A percentile compares a stretch with the other conserved stretches of the same genome.
Conservation (phyloP, 202 grass and related monocot species). For the Schoenoplectus tabernaemontani region DNA sequence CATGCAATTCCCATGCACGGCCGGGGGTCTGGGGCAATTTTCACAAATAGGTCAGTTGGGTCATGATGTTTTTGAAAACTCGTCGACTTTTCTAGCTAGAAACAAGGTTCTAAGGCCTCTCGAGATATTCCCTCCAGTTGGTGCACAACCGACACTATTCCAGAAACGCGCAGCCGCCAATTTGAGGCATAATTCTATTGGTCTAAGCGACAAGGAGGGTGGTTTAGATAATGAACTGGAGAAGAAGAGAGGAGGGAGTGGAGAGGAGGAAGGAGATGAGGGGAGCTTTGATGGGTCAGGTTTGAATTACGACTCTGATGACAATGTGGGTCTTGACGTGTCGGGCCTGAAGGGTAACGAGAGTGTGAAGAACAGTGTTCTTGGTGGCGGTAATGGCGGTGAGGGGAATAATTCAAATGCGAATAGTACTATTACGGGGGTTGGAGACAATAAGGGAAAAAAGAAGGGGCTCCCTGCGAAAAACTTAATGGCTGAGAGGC, state of each 20-base stretch:
- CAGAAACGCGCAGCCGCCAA: slow-evolving; percentile 61
- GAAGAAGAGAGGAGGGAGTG: slow-evolving; percentile 40
- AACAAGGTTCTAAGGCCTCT: slow-evolving; percentile 79
- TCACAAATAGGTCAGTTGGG: slow-evolving; percentile 18
- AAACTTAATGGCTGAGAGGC: slow-evolving; percentile 95
- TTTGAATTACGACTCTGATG: slow-evolving; percentile 71
- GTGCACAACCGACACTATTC: slow-evolving; percentile 80
- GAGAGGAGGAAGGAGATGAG: slow-evolving; percentile 46
- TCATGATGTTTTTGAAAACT: slow-evolving; percentile 34
- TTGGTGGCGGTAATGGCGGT: slow-evolving; percentile 26
- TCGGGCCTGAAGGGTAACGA: slow-evolving; percentile 40
- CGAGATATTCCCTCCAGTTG: slow-evolving; percentile 64
- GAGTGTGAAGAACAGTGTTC: slow-evolving; percentile 35
- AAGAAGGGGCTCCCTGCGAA: slow-evolving; percentile 90
- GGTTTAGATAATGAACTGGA: slow-evolving; percentile 40
- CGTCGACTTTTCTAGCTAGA: slow-evolving; percentile 35
- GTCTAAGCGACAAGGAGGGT: not conserved
- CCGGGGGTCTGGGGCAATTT: slow-evolving; percentile 16
- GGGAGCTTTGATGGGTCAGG: slow-evolving; percentile 59
- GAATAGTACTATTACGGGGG: slow-evolving; percentile 37
- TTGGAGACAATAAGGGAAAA: slow-evolving; percentile 63
- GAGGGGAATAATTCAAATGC: slow-evolving; percentile 62
- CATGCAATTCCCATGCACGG: slow-evolving; percentile 24
- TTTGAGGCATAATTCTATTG: slow-evolving; percentile 53
- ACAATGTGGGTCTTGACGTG: slow-evolving; percentile 52